These are phyloP conservation scores for Amaranthus hypochondriacus DNA, from an alignment of 148 eudicot genomes.

Conservation along the genomic window DNA sequence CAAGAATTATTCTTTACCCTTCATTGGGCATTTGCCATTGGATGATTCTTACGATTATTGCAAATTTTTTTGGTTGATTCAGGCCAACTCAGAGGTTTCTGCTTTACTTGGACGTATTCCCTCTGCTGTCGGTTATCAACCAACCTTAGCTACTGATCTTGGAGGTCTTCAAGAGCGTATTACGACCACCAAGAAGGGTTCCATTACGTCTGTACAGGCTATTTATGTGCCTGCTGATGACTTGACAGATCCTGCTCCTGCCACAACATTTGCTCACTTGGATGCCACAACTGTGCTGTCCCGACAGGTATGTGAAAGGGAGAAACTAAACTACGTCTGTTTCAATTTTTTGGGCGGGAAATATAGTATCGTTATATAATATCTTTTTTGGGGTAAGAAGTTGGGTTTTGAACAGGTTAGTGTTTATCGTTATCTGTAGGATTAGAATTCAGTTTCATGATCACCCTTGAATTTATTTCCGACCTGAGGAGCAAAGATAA, in stretches of 20 bases:
- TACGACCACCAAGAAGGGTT: slow-evolving; percentile 94
- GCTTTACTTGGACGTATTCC: slow-evolving; percentile 99
- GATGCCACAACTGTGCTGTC: slow-evolving; percentile 99
- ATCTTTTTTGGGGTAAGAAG: no score
- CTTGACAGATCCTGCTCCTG: slow-evolving; percentile 91
- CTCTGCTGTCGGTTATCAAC: slow-evolving; percentile 98
- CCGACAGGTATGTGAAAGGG: slow-evolving; percentile 47
- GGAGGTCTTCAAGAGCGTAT: slow-evolving; percentile 99
- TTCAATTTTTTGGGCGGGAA: no score
- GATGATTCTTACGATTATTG: slow-evolving; percentile 18
- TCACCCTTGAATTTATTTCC: no score
- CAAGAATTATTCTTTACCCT: not conserved
- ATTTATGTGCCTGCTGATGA: slow-evolving; percentile 96
- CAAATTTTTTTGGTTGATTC: slow-evolving; percentile 23
- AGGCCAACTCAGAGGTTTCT: slow-evolving; percentile 99
- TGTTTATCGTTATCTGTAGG: not conserved
- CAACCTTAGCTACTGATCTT: slow-evolving; percentile 96
- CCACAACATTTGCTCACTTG: slow-evolving; percentile 97
- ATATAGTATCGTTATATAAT: no score
- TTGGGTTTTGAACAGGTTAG: no score
- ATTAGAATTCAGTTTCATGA: not conserved
- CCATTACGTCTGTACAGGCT: slow-evolving; percentile 96
- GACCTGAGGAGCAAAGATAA: no score
- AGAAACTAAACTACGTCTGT: not conserved
- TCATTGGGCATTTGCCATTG: not conserved